Evolutionary conservation across 2,329 filamentous ascomycete species (phyloP).

Genomic region (Escovopsis weberi): DNA sequence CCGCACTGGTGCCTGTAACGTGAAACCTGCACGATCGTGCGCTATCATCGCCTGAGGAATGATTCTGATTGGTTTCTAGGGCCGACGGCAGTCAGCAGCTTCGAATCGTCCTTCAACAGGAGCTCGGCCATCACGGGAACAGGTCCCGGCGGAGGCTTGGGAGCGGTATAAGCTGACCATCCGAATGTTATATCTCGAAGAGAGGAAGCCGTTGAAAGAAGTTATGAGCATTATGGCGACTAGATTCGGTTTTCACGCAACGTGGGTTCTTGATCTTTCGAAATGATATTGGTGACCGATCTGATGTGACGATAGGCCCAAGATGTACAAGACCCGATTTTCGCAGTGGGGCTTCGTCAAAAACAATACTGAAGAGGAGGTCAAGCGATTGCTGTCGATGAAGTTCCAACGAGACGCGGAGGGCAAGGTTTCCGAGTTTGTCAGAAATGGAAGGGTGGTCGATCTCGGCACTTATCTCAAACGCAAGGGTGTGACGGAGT

Average conservation of each 20-base stretch:
- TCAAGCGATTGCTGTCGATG: slow-evolving; percentile 34
- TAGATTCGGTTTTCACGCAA: slow-evolving; percentile 32
- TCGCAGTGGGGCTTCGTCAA: slow-evolving; percentile 41
- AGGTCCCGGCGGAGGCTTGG: slow-evolving; percentile 32
- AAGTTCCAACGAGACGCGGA: slow-evolving; percentile 38
- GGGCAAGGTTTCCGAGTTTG: slow-evolving; percentile 37
- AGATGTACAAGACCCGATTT: slow-evolving; percentile 42
- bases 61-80: slow-evolving; percentile 8
- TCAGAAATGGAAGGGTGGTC: slow-evolving; percentile 36
- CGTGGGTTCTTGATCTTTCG: slow-evolving; percentile 20
- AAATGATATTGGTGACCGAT: background rate
- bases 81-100: slow-evolving; percentile 14
- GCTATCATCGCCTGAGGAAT: background rate
- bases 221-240: slow-evolving; percentile 38
- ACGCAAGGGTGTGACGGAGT: slow-evolving; percentile 37
- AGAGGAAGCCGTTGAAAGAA: slow-evolving; percentile 36
- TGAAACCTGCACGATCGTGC: background rate
- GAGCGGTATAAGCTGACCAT: slow-evolving; percentile 33
- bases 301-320: slow-evolving; percentile 23
- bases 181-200: slow-evolving; percentile 31
- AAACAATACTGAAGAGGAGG: slow-evolving; percentile 39
- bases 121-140: slow-evolving; percentile 25
- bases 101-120: slow-evolving; percentile 17
- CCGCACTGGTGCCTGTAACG: slow-evolving; percentile 14
- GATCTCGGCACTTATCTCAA: slow-evolving; percentile 38